Percentiles rank a stretch among this genome's conserved stretches.
These are phyloP conservation scores for Penicillium capsulatum DNA, from an alignment of 2,329 filamentous ascomycete species.

Conservation along the genomic window DNA sequence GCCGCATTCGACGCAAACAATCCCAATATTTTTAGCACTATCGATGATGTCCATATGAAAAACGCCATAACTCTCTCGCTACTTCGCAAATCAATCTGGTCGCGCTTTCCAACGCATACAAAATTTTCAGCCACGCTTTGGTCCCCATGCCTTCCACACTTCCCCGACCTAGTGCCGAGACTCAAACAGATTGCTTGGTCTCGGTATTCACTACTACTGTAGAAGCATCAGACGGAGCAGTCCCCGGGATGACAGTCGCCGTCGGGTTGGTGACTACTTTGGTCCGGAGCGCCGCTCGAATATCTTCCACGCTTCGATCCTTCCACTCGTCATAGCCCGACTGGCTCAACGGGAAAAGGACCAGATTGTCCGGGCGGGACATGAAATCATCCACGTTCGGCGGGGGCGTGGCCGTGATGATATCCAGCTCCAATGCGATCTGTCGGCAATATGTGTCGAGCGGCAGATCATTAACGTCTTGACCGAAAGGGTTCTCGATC, in stretches of 20 bases:
- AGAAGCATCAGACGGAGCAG: slow-evolving; percentile 20
- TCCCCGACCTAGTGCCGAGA: not conserved
- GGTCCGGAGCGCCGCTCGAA: slow-evolving; percentile 40
- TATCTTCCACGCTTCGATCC: slow-evolving; percentile 45
- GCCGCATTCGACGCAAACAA: too few species aligned
- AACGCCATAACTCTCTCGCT: slow-evolving; percentile 29
- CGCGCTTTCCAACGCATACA: slow-evolving; percentile 10
- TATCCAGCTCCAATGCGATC: slow-evolving; percentile 68
- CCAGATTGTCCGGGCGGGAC: slow-evolving; percentile 34
- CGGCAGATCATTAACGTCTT: slow-evolving; percentile 77
- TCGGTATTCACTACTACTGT: slow-evolving; percentile 19
- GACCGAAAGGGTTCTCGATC: slow-evolving; percentile 80
- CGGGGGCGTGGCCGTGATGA: slow-evolving; percentile 59
- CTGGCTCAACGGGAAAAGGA: slow-evolving; percentile 40
- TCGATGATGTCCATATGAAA: too few species aligned
- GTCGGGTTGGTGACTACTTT: slow-evolving; percentile 26
- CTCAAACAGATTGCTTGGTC: slow-evolving; percentile 22
- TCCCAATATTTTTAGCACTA: too few species aligned
- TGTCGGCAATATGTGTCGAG: slow-evolving; percentile 73
- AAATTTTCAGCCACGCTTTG: too few species aligned
- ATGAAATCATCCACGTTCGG: slow-evolving; percentile 51
- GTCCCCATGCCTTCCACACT: too few species aligned
- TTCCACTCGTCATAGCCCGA: slow-evolving; percentile 50
- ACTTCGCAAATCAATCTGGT: slow-evolving; percentile 16
- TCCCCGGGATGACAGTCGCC: slow-evolving; percentile 5